Base-by-base conservation (phyloP, 345 rosid species). In the Pistacia vera region DNA sequence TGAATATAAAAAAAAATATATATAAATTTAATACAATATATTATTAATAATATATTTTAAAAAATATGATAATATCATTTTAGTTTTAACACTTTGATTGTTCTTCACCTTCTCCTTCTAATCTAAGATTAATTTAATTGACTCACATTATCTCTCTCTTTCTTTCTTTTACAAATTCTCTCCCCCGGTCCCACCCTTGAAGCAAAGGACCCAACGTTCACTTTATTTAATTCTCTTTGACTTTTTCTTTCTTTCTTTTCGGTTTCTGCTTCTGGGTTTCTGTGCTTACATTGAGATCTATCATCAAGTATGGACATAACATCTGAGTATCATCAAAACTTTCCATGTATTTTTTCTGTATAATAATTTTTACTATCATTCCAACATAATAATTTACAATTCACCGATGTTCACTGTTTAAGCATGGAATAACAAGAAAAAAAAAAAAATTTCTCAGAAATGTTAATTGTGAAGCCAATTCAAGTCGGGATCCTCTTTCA, bases 211-310 rank as follows among this genome's bases (percentile, higher is more conserved):
- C 85, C 74, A 66, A 71, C 86, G 78, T 77, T 75, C 20, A 28
- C 84, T 72, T 84, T 81, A 36, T 69, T 41, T 66, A 75, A 69
- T 74, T 63, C 72, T 41, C 79, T 71, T 55, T 20, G 41, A 13
- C 57, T 30, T 55, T 66, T 49, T 62, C 68, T n/a, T 48, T 62
- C 18, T 52, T 63, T 35, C 75, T 3, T 70, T 71, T 65, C 63
- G 63, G 56, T 81, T 75, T 74, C 65, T 60, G 71, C 69, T 64
- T 76, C 77, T 79, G 79, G 89, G 82, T 83, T 75, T 84, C 82
- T 83, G 89, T 80, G 88, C 84, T 67, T 58, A 46, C 73, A 69
- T 82, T 73, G 90, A 84, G 90, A 89, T 89, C 86, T 81, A 80
- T 62, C 73, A 80, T 74, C 74, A 49, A 66, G 17, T 63, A 85